Conservation (phyloP, 2,329 filamentous ascomycete species). For the Pseudohalonectria lignicola region DNA sequence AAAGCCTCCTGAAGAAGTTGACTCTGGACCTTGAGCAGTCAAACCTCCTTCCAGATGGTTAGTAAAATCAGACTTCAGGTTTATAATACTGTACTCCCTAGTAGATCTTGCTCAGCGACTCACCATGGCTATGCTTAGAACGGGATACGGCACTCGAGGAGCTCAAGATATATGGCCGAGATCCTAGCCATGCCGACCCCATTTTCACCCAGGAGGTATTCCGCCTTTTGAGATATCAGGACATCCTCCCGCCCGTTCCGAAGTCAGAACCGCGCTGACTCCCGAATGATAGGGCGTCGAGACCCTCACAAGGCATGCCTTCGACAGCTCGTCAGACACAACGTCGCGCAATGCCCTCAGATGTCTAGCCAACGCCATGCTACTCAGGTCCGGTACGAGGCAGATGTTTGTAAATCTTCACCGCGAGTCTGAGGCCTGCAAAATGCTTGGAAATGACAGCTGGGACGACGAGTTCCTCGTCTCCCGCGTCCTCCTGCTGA, state of each 20-base stretch:
- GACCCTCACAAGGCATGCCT: slow-evolving; percentile 61
- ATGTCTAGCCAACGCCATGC: slow-evolving; percentile 75
- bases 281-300: slow-evolving; percentile 62
- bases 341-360: slow-evolving; percentile 67
- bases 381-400: slow-evolving; percentile 56
- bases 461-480: slow-evolving; percentile 79
- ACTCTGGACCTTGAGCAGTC: slow-evolving; percentile 45
- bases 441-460: slow-evolving; percentile 59
- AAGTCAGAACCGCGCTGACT: no score
- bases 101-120: no score
- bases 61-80: no score
- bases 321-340: slow-evolving; percentile 50
- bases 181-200: slow-evolving; percentile 59
- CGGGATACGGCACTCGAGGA: slow-evolving; percentile 51
- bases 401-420: slow-evolving; percentile 64
- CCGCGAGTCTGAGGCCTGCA: slow-evolving; percentile 56
- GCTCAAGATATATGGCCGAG: slow-evolving; percentile 70
- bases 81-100: no score
- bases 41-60: slow-evolving; percentile 50
- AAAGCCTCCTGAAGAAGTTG: slow-evolving; percentile 50
- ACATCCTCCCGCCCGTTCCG: no score
- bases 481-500: slow-evolving; percentile 68
- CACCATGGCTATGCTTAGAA: no score
- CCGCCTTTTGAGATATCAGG: no score
- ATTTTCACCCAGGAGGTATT: slow-evolving; percentile 75